phyloP scores from a whole-genome alignment of 345 rosid species.

The Syzygium jambos region DNA sequence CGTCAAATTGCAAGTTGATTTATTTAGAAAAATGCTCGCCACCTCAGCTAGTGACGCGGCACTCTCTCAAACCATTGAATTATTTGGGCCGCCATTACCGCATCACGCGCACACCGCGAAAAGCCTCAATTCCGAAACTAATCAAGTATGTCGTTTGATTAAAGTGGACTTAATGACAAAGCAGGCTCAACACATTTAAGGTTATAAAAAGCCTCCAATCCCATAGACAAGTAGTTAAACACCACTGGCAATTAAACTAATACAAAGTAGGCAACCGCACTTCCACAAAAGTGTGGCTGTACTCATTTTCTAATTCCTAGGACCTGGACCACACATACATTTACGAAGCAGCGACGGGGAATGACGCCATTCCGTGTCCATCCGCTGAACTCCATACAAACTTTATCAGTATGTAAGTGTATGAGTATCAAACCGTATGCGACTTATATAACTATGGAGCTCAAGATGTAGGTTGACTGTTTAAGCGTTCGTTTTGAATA shows the following conservation, averaged over 20 bases:
- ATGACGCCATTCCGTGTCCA: background rate
- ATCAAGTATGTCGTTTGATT: background rate
- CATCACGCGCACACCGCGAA: background rate
- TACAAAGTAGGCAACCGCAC: background rate
- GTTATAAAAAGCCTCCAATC: background rate
- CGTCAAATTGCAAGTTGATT: fast-evolving
- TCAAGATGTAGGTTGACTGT: background rate
- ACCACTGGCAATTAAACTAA: background rate
- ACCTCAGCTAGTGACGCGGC: background rate
- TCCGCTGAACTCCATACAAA: background rate
- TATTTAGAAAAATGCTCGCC: fast-evolving
- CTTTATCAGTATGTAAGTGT: no score
- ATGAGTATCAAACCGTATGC: no score
- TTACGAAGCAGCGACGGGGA: background rate
- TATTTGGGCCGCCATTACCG: background rate
- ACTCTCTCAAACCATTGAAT: background rate
- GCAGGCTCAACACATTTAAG: background rate
- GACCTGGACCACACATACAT: background rate
- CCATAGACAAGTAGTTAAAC: background rate
- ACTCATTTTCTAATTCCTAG: background rate
- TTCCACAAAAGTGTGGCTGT: background rate
- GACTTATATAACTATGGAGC: background rate
- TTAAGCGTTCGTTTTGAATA: background rate
- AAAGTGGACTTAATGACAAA: background rate
- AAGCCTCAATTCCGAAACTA: background rate